Conservation (phyloP, 1,139 yeast genomes). For the Yamadazyma blattariae region DNA sequence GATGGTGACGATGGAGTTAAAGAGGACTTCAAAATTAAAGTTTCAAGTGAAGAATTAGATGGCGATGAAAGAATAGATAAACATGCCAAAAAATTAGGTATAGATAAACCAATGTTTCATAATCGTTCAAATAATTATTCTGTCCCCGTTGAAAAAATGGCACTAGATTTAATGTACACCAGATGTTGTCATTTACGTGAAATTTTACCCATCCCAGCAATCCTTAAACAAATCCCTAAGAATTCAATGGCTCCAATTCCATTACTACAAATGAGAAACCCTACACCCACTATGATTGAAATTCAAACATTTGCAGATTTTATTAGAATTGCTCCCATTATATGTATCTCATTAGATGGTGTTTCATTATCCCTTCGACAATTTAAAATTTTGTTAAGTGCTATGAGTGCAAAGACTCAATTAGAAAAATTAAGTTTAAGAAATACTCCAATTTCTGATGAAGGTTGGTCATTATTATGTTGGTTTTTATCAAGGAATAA, state of each 20-base stretch:
- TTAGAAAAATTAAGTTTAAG: conserved; percentile 67
- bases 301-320: conserved; percentile 74
- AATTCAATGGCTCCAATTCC: conserved; percentile 71
- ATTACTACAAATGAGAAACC: conserved; percentile 61
- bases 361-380: conserved; percentile 62
- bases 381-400: conserved; percentile 58
- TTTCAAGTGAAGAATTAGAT: conserved; percentile 36
- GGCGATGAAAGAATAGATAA: conserved; percentile 26
- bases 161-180: conserved; percentile 65
- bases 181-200: conserved; percentile 75
- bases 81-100: conserved; percentile 39
- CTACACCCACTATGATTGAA: conserved; percentile 72
- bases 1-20: conserved; percentile 17
- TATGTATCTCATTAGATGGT: conserved; percentile 70
- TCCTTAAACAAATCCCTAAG: conserved; percentile 67
- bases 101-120: conserved; percentile 49
- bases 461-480: conserved; percentile 71
- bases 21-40: conserved; percentile 18
- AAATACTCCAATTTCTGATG: conserved; percentile 63
- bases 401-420: conserved; percentile 58
- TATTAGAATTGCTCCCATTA: conserved; percentile 67
- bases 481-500: conserved; percentile 66
- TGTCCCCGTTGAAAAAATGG: conserved; percentile 43
- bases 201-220: conserved; percentile 73
- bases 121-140: conserved; percentile 24